These are phyloP conservation scores for Schizophyllum amplum DNA, from an alignment of 1,284 basidiomycete species.

Conservation along the genomic window DNA sequence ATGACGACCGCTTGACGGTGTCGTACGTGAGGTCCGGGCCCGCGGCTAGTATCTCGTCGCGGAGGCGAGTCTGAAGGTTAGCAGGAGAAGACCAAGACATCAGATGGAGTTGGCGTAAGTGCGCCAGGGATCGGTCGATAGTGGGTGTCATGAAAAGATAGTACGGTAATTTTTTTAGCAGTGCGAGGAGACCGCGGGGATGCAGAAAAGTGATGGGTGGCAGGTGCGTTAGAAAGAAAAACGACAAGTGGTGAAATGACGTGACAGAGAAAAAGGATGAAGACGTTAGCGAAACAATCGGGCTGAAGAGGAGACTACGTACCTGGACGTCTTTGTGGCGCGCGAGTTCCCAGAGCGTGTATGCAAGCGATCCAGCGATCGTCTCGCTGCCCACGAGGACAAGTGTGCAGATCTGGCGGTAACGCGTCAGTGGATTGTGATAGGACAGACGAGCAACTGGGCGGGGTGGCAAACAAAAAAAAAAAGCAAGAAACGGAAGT, in stretches of 20 bases:
- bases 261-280: too few species aligned
- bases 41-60: constrained; percentile 16
- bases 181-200: too few species aligned
- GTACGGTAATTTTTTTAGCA: too few species aligned
- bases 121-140: too few species aligned
- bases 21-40: constrained; percentile 15
- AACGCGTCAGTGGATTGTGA: too few species aligned
- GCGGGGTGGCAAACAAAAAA: background rate
- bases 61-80: constrained; percentile 16
- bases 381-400: constrained; percentile 30
- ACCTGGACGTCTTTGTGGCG: constrained; percentile 20
- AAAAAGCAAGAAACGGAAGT: background rate
- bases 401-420: background rate
- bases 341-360: constrained; percentile 28
- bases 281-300: background rate
- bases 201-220: too few species aligned
- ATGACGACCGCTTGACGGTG: too few species aligned
- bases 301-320: background rate
- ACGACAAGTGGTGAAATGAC: background rate
- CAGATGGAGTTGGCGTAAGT: too few species aligned
- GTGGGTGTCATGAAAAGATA: too few species aligned
- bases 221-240: too few species aligned
- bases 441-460: too few species aligned
- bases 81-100: too few species aligned
- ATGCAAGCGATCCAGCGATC: constrained; percentile 28